Conservation (phyloP, 1,284 basidiomycete species). For the Neolentinus lepideus region DNA sequence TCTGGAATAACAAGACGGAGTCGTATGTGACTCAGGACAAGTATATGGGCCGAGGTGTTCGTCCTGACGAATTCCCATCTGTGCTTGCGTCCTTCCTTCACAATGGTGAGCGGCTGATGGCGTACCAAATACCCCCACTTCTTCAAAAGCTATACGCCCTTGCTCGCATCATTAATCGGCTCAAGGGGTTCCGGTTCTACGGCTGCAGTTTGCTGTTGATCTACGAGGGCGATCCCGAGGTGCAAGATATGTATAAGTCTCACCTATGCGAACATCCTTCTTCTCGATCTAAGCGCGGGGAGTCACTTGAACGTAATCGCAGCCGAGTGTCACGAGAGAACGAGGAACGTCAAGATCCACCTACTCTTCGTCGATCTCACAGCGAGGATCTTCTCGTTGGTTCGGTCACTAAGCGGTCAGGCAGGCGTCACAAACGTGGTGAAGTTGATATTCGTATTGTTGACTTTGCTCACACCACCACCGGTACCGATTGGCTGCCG, state of each 20-base stretch:
- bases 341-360: constrained; percentile 8
- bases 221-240: constrained; percentile 91
- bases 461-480: constrained; percentile 98
- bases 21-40: constrained; percentile 94
- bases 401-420: constrained; percentile 52
- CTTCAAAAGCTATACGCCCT: constrained; percentile 93
- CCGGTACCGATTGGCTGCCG: constrained; percentile 85
- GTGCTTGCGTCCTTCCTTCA: constrained; percentile 82
- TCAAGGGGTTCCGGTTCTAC: constrained; percentile 96
- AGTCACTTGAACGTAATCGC: constrained; percentile 49
- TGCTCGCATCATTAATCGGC: constrained; percentile 80
- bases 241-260: constrained; percentile 68
- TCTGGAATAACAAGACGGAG: constrained; percentile 81
- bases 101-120: constrained; percentile 79
- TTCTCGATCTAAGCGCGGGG: constrained; percentile 66
- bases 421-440: constrained; percentile 66
- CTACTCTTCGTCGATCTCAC: constrained; percentile 58
- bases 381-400: constrained; percentile 70
- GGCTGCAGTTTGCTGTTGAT: constrained; percentile 96
- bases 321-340: background rate
- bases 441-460: constrained; percentile 96
- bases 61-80: constrained; percentile 77
- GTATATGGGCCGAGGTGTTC: constrained; percentile 90
- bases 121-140: constrained; percentile 89
- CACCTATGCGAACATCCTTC: constrained; percentile 61